A percentile compares a stretch with the other conserved stretches of the same genome.
Evolutionary conservation across 2,329 filamentous ascomycete genomes (phyloP).

Genomic region (Arthroderma sp.): DNA sequence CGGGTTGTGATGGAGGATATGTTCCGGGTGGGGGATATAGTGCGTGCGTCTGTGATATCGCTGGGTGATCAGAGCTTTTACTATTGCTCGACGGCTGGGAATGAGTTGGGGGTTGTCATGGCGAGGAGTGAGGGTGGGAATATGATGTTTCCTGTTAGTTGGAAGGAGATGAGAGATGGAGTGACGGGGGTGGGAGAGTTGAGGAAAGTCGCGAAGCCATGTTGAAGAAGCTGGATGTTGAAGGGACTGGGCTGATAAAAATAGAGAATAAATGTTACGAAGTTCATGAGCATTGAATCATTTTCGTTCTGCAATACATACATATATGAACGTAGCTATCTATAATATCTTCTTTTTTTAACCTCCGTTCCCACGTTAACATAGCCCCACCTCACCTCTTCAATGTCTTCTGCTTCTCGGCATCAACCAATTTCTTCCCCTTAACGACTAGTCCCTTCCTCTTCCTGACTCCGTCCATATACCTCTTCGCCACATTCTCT

Average conservation of each 20-base stretch:
- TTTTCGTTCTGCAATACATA: no score
- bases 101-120: conserved; percentile 88
- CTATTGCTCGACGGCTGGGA: conserved; percentile 82
- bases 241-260: background rate
- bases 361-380: no score
- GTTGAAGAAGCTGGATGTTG: conserved; percentile 37
- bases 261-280: no score
- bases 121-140: conserved; percentile 78
- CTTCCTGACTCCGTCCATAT: conserved; percentile 78
- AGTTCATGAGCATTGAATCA: no score
- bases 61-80: conserved; percentile 90
- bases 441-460: conserved; percentile 81
- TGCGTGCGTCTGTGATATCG: conserved; percentile 76
- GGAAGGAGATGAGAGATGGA: conserved; percentile 86
- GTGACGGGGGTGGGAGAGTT: conserved; percentile 62
- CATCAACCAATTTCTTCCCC: conserved; percentile 62
- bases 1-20: conserved; percentile 81
- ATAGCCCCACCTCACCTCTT: conserved; percentile 35
- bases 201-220: conserved; percentile 89
- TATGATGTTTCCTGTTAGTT: conserved; percentile 83
- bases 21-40: conserved; percentile 85
- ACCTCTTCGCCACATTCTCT: conserved; percentile 91
- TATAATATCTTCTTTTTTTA: no score
- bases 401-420: conserved; percentile 77
- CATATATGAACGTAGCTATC: no score